Evolutionary conservation across 768 basidiomycete species (phyloP).

Genomic region (Xerocomus spinulosus): DNA sequence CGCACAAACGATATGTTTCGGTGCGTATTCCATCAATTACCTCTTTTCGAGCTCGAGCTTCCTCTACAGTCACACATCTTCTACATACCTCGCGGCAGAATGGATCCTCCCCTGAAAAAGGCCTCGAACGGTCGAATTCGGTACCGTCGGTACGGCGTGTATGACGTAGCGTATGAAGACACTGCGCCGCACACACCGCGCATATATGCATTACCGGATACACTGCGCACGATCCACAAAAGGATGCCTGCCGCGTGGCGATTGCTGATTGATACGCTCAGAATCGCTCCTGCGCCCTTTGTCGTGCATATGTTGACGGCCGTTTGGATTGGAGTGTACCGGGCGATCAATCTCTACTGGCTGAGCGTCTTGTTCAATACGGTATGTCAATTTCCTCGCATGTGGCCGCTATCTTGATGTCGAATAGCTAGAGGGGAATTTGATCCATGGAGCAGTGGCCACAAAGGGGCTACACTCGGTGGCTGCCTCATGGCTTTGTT

Average conservation of each 20-base stretch:
- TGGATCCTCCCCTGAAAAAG: background rate
- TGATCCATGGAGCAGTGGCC: background rate
- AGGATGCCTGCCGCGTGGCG: constrained; percentile 2
- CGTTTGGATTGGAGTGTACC: constrained; percentile 30
- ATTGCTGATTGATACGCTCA: constrained; percentile 15
- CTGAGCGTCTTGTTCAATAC: constrained; percentile 29
- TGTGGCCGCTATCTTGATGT: background rate
- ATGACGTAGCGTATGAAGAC: constrained; percentile 22
- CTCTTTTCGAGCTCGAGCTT: background rate
- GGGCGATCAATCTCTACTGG: constrained; percentile 35
- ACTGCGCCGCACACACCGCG: background rate
- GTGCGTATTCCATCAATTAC: background rate
- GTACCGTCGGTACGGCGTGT: constrained; percentile 19
- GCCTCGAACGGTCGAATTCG: constrained; percentile 5
- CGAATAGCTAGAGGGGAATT: constrained; percentile 12
- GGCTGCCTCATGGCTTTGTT: constrained; percentile 28
- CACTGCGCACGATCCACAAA: background rate
- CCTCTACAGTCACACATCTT: background rate
- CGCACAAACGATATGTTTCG: background rate
- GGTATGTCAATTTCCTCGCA: constrained; percentile 7
- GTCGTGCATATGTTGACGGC: constrained; percentile 24
- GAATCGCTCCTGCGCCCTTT: constrained; percentile 19
- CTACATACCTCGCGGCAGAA: background rate
- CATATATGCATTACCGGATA: constrained; percentile 2
- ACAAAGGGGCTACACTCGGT: constrained; percentile 13